Percentiles rank a stretch among this genome's conserved stretches.
Evolutionary conservation across 306 rosid genomes (phyloP).

Genomic region (Castanopsis chinensis): DNA sequence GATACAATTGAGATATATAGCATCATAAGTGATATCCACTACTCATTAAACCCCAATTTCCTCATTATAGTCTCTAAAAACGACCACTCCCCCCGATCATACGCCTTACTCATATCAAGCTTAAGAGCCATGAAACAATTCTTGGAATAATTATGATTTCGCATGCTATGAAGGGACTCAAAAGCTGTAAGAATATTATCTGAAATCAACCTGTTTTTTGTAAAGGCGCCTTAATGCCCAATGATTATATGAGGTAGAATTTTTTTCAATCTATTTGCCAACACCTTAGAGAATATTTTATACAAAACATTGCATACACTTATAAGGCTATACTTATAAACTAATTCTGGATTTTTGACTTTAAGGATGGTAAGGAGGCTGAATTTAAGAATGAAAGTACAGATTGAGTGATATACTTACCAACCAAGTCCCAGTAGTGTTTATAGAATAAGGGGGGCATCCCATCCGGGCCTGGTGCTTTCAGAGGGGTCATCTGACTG

Average conservation of each 20-base stretch:
- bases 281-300: not conserved
- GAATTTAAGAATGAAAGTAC: too few relatives aligned
- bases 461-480: not conserved
- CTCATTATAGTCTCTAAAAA: not conserved
- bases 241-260: not conserved
- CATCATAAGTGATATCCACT: too few relatives aligned
- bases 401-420: not conserved
- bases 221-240: not conserved
- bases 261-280: not conserved
- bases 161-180: not conserved
- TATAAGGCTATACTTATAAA: rapidly evolving
- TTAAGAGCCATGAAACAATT: not conserved
- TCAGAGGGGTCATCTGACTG: not conserved
- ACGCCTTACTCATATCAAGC: not conserved
- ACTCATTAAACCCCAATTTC: too few relatives aligned
- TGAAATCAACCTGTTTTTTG: not conserved
- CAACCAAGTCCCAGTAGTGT: not conserved
- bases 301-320: not conserved
- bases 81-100: not conserved
- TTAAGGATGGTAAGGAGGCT: not conserved
- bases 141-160: too few relatives aligned
- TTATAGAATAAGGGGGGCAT: not conserved
- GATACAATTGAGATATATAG: too few relatives aligned
- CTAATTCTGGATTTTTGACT: not conserved
- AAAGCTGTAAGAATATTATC: not conserved